phyloP scores from a whole-genome alignment of 495 filamentous ascomycete genomes.

The Acidomyces sp. region DNA sequence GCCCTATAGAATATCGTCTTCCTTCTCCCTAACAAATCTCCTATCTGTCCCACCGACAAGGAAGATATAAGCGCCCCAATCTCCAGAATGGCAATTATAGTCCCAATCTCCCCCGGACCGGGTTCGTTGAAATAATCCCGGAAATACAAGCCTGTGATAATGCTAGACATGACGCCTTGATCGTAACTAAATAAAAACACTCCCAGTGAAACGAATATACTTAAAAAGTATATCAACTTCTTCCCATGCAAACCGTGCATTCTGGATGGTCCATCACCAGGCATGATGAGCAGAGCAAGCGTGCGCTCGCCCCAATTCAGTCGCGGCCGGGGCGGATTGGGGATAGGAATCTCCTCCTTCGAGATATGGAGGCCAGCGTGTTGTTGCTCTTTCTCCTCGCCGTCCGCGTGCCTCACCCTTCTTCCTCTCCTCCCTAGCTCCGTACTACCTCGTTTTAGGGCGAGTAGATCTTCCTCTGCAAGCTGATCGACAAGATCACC shows the following conservation, averaged over 20 bases:
- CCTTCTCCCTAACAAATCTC: constrained; percentile 81
- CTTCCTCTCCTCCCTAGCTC: constrained; percentile 23
- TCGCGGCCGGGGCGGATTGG: constrained; percentile 47
- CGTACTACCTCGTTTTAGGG: constrained; percentile 16
- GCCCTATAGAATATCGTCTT: constrained; percentile 91
- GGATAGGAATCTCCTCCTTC: constrained; percentile 72
- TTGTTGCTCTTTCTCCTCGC: constrained; percentile 23
- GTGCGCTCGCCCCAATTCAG: constrained; percentile 52
- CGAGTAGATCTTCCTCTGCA: constrained; percentile 60
- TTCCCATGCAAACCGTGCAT: constrained; percentile 90
- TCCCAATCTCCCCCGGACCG: constrained; percentile 69
- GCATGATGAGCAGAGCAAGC: constrained; percentile 74
- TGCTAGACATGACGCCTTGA: constrained; percentile 97
- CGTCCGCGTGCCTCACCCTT: constrained; percentile 24
- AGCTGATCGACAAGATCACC: constrained; percentile 88
- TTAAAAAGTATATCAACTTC: constrained; percentile 95
- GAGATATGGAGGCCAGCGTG: constrained; percentile 41
- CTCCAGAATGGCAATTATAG: constrained; percentile 93
- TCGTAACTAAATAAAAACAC: constrained; percentile 99
- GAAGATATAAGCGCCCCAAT: constrained; percentile 87
- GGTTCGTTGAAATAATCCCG: constrained; percentile 86
- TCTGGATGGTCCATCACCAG: constrained; percentile 48
- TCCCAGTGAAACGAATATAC: constrained; percentile 92
- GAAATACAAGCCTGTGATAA: constrained; percentile 85
- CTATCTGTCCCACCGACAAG: constrained; percentile 72